Evolutionary conservation across 768 basidiomycete genomes (phyloP).

Genomic region (Tylopilus rubrobrunneus): DNA sequence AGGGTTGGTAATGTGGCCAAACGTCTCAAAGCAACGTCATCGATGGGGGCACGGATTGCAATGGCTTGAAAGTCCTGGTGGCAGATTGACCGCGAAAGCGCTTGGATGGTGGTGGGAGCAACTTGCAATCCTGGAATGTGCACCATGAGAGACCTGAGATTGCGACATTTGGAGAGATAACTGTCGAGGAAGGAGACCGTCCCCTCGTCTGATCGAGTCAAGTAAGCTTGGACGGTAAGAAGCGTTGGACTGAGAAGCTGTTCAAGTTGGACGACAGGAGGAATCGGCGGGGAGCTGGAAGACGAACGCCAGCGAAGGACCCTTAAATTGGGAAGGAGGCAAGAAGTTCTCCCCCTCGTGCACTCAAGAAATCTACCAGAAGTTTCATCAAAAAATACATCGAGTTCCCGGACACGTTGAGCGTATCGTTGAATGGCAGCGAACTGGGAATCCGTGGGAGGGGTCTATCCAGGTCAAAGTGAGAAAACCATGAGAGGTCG

Average conservation of each 20-base stretch:
- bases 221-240: neutral
- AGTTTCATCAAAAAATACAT: neutral
- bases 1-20: slow-evolving; percentile 9
- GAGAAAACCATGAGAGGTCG: neutral
- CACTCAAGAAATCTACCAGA: slow-evolving; percentile 6
- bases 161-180: neutral
- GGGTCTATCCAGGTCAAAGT: neutral
- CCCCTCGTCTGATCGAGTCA: neutral
- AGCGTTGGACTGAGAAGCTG: slow-evolving; percentile 10
- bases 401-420: slow-evolving; percentile 4
- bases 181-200: slow-evolving; percentile 8
- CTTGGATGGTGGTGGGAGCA: neutral
- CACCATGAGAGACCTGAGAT: no score
- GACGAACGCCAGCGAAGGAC: neutral
- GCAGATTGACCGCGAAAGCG: slow-evolving; percentile 8
- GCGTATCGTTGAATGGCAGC: slow-evolving; percentile 5
- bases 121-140: no score
- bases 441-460: slow-evolving; percentile 4
- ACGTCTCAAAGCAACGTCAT: slow-evolving; percentile 1
- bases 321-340: slow-evolving; percentile 9
- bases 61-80: neutral
- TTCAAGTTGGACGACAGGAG: slow-evolving; percentile 7
- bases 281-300: neutral
- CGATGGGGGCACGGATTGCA: neutral
- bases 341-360: neutral